These are phyloP conservation scores for Thermothelomyces thermophilus DNA, from an alignment of 2,329 filamentous ascomycete genomes.

Conservation along the genomic window DNA sequence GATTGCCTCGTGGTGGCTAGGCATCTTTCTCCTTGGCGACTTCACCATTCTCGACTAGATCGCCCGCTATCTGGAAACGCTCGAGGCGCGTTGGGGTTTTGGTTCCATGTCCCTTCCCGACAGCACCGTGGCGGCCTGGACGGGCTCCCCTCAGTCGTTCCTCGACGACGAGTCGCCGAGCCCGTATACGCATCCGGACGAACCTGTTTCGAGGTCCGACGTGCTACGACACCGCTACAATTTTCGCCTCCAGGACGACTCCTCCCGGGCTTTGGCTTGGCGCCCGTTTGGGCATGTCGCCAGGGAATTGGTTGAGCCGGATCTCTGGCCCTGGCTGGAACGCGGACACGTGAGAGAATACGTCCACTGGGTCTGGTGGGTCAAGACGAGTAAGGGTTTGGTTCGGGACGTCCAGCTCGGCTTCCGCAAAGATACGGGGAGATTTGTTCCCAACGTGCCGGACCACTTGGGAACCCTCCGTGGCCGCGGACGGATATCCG, in stretches of 20 bases:
- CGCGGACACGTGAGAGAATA: background rate
- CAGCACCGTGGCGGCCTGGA: slow-evolving; percentile 1
- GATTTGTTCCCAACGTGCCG: background rate
- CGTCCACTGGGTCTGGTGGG: slow-evolving; percentile 3
- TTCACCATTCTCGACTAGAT: background rate
- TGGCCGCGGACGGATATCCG: background rate
- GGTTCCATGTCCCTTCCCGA: background rate
- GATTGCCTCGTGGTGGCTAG: background rate
- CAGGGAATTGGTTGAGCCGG: background rate
- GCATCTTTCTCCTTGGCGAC: slow-evolving; percentile 2
- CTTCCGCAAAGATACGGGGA: background rate
- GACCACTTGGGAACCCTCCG: background rate
- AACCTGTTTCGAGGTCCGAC: background rate
- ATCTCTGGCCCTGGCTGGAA: slow-evolving; percentile 4
- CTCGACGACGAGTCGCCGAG: background rate
- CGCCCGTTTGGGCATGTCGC: slow-evolving; percentile 1
- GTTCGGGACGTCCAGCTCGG: background rate
- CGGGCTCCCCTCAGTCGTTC: background rate
- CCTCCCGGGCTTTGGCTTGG: background rate
- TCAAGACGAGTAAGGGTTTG: background rate
- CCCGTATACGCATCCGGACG: background rate
- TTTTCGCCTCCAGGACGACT: slow-evolving; percentile 3
- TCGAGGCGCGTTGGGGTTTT: background rate
- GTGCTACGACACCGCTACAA: slow-evolving; percentile 3
- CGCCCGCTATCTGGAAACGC: background rate